A percentile compares a stretch with the other conserved stretches of the same genome.
Evolutionary conservation across 352 stramenopile genomes (phyloP).

Genomic region (Pythium dissotocum): DNA sequence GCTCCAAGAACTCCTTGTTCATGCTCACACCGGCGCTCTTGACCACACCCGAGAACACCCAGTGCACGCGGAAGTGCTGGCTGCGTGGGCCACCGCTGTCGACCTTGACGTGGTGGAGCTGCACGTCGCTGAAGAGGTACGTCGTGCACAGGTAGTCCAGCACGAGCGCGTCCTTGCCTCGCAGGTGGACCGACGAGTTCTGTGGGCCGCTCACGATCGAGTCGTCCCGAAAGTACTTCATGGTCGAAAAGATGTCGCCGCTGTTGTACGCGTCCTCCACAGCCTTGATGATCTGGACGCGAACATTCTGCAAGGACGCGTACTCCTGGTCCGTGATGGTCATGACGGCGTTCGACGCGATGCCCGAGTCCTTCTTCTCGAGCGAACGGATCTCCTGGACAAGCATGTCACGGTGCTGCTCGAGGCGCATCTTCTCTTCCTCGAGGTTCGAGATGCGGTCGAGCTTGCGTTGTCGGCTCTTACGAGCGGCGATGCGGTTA

Average conservation of each 20-base stretch:
- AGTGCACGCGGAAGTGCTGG: conserved; percentile 88
- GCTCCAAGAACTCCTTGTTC: conserved; percentile 87
- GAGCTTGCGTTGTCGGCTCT: conserved; percentile 82
- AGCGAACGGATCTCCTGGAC: conserved; percentile 84
- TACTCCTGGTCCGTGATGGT: conserved; percentile 84
- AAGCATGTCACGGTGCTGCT: conserved; percentile 86
- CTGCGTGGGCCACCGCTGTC: conserved; percentile 80
- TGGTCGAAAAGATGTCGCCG: conserved; percentile 71
- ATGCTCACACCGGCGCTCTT: conserved; percentile 81
- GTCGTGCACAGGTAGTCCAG: conserved; percentile 88
- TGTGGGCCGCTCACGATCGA: conserved; percentile 86
- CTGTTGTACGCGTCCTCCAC: conserved; percentile 83
- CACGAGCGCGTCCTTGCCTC: conserved; percentile 80
- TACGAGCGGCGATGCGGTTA: conserved; percentile 83
- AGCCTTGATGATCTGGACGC: conserved; percentile 81
- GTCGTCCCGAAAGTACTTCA: conserved; percentile 85
- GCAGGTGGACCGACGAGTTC: conserved; percentile 83
- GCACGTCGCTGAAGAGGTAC: conserved; percentile 76
- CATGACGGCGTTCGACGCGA: conserved; percentile 46
- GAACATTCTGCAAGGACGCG: conserved; percentile 67
- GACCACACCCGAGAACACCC: conserved; percentile 72
- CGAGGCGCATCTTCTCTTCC: conserved; percentile 86
- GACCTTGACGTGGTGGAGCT: conserved; percentile 78
- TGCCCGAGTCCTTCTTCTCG: conserved; percentile 73
- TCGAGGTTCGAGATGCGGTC: conserved; percentile 87